Evolutionary conservation across 768 basidiomycete genomes (phyloP).

Genomic region (Boletus rubropictus): DNA sequence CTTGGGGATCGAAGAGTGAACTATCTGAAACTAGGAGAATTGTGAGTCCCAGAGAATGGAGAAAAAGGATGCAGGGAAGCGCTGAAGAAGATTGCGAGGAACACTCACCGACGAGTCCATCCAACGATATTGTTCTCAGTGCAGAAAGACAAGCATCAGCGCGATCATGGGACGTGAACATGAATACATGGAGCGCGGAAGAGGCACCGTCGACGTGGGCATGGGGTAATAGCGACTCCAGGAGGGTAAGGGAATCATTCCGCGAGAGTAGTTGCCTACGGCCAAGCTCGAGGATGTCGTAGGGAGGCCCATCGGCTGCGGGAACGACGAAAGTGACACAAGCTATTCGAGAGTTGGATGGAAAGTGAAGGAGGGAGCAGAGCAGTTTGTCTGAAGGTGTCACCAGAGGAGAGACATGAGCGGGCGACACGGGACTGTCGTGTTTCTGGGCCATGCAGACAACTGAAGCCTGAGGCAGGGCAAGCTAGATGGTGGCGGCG

Average conservation of each 20-base stretch:
- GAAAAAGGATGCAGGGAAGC: conserved; percentile 2
- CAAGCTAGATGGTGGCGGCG: neutral
- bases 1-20: conserved; percentile 41
- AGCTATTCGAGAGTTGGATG: conserved; percentile 37
- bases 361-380: conserved; percentile 43
- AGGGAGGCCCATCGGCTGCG: conserved; percentile 18
- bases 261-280: conserved; percentile 43
- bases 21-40: conserved; percentile 36
- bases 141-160: conserved; percentile 27
- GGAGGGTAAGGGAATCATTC: conserved; percentile 35
- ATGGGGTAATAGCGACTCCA: conserved; percentile 48
- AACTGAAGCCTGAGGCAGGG: neutral
- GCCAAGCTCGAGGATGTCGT: conserved; percentile 50
- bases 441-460: conserved; percentile 27
- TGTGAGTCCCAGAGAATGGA: conserved; percentile 7
- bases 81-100: neutral
- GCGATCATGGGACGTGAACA: conserved; percentile 36
- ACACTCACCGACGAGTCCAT: conserved; percentile 48
- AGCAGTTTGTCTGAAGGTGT: conserved; percentile 39
- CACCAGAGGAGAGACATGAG: conserved; percentile 26
- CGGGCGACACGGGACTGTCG: conserved; percentile 10
- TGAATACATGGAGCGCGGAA: conserved; percentile 55
- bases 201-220: conserved; percentile 41
- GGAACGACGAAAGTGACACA: conserved; percentile 42
- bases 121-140: conserved; percentile 39